Percentiles rank a stretch among this genome's conserved stretches.
phyloP scores from a whole-genome alignment of 106 monocot species.

The Dioscorea dumetorum region DNA sequence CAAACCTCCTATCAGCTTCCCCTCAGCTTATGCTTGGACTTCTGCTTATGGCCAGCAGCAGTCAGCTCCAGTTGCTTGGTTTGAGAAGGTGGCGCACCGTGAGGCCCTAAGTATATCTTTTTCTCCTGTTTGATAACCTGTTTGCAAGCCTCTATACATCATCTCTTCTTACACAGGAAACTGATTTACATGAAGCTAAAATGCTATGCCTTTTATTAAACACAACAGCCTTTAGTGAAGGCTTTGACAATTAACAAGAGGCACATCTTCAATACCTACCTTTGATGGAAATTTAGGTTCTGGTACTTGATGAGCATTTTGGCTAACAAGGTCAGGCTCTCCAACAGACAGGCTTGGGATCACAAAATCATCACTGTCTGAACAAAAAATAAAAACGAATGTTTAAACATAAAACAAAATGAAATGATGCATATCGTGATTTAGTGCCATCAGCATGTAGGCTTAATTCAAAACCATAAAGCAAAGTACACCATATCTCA shows the following conservation, averaged over 20 bases:
- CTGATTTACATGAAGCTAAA: too few relatives aligned
- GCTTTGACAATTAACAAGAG: background rate
- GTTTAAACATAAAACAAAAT: background rate
- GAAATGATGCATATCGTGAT: background rate
- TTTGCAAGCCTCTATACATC: background rate
- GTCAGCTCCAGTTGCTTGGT: slow-evolving; percentile 17
- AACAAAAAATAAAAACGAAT: background rate
- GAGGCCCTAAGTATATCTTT: slow-evolving; percentile 77
- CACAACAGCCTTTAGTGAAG: background rate
- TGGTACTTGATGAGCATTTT: slow-evolving; percentile 2
- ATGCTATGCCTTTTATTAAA: too few relatives aligned
- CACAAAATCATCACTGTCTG: slow-evolving; percentile 38
- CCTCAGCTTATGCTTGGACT: slow-evolving; percentile 29
- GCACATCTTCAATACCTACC: slow-evolving; percentile 6
- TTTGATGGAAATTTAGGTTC: slow-evolving; percentile 19
- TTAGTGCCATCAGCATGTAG: background rate
- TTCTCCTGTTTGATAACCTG: slow-evolving; percentile 18
- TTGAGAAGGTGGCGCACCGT: slow-evolving; percentile 73
- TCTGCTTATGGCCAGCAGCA: slow-evolving; percentile 13
- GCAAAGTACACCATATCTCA: background rate
- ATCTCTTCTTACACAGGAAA: background rate
- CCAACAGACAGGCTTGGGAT: slow-evolving; percentile 29
- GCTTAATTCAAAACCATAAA: background rate
- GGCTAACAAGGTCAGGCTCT: slow-evolving; percentile 5
- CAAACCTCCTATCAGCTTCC: slow-evolving; percentile 24